These are phyloP conservation scores for Arthrobotrys conoides DNA, from an alignment of 2,329 filamentous ascomycete species.

Conservation along the genomic window DNA sequence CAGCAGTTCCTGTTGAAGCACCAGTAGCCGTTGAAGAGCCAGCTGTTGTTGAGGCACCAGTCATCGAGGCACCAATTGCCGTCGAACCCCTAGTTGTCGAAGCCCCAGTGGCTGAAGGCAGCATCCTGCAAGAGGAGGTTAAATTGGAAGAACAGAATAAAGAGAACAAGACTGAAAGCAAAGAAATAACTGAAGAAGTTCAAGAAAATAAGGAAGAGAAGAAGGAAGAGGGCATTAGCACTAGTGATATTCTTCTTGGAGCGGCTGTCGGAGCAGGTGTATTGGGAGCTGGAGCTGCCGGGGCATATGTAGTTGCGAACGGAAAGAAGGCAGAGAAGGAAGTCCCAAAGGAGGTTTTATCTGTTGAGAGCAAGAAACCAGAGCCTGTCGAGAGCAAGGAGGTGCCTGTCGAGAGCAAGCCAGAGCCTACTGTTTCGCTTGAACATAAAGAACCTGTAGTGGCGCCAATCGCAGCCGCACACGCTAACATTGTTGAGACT, in stretches of 20 bases:
- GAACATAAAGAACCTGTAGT: conserved; percentile 43
- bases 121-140: conserved; percentile 36
- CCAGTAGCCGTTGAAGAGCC: neutral
- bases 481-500: conserved; percentile 44
- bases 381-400: conserved; percentile 19
- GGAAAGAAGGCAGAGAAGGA: conserved; percentile 45
- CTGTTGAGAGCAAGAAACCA: conserved; percentile 18
- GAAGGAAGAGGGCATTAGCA: conserved; percentile 42
- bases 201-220: conserved; percentile 31
- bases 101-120: neutral
- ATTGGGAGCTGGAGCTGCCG: conserved; percentile 39
- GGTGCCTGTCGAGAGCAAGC: conserved; percentile 18
- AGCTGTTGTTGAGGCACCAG: neutral
- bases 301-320: conserved; percentile 47
- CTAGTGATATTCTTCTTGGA: conserved; percentile 40
- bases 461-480: conserved; percentile 30
- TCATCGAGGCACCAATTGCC: neutral
- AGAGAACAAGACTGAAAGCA: conserved; percentile 44
- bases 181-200: conserved; percentile 15
- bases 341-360: conserved; percentile 28
- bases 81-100: neutral
- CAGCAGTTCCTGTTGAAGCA: neutral
- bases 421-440: conserved; percentile 12
- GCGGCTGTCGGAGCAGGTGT: conserved; percentile 53
- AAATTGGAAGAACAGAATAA: conserved; percentile 50